These are phyloP conservation scores for Diaporthe capsici DNA, from an alignment of 2,329 filamentous ascomycete genomes.

Conservation along the genomic window DNA sequence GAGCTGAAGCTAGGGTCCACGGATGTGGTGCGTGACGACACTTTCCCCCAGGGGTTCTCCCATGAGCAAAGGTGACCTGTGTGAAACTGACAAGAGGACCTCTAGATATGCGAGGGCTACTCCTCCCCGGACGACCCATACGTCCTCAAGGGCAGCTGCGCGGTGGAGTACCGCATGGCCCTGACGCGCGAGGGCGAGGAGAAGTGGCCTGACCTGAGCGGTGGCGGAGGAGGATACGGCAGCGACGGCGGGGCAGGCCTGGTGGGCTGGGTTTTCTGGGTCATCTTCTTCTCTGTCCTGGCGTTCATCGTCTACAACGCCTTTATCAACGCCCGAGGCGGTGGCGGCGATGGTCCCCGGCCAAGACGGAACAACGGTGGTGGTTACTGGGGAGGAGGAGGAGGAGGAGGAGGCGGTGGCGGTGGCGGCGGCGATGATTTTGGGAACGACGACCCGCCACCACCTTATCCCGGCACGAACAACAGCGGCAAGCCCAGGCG, in stretches of 20 bases:
- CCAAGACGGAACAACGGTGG: slow-evolving; percentile 56
- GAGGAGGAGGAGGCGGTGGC: slow-evolving; percentile 55
- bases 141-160: slow-evolving; percentile 92
- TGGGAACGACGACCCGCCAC: slow-evolving; percentile 63
- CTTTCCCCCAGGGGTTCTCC: background rate
- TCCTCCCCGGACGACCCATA: slow-evolving; percentile 81
- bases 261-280: slow-evolving; percentile 67
- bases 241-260: slow-evolving; percentile 50
- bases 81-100: background rate
- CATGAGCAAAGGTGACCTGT: background rate
- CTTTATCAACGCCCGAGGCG: slow-evolving; percentile 49
- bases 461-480: slow-evolving; percentile 65
- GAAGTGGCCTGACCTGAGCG: slow-evolving; percentile 72
- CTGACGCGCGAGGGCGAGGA: slow-evolving; percentile 83
- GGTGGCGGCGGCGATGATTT: slow-evolving; percentile 52
- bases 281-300: slow-evolving; percentile 72
- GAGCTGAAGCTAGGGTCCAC: slow-evolving; percentile 83
- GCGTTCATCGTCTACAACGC: slow-evolving; percentile 74
- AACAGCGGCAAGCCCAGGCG: slow-evolving; percentile 12
- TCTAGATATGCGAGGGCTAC: slow-evolving; percentile 86
- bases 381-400: slow-evolving; percentile 59
- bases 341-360: slow-evolving; percentile 39
- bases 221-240: slow-evolving; percentile 52
- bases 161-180: slow-evolving; percentile 87
- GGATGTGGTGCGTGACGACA: slow-evolving; percentile 69